A percentile compares a stretch with the other conserved stretches of the same genome.
phyloP scores from a whole-genome alignment of 2,329 filamentous ascomycete species.

The Xylariaceae sp. region DNA sequence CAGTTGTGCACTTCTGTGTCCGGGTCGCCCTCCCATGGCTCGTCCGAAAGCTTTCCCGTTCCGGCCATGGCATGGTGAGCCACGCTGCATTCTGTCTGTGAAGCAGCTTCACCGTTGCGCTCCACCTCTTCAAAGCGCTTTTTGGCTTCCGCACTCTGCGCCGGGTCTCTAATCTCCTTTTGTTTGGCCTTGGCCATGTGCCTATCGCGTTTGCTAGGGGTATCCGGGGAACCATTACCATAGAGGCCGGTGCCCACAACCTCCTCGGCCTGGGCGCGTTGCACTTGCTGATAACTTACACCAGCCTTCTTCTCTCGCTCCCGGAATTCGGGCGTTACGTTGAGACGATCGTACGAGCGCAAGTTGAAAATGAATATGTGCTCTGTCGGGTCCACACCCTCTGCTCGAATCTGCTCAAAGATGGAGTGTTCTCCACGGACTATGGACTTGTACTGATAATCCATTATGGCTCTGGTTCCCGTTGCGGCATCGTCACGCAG shows the following conservation, averaged over 20 bases:
- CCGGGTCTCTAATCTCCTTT: conserved; percentile 32
- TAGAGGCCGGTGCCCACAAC: conserved; percentile 74
- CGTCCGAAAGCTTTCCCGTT: conserved; percentile 56
- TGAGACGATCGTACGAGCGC: conserved; percentile 85
- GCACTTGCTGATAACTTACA: conserved; percentile 78
- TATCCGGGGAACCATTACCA: conserved; percentile 52
- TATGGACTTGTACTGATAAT: conserved; percentile 97
- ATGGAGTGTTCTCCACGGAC: conserved; percentile 89
- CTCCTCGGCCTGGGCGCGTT: conserved; percentile 82
- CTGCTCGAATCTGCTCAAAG: conserved; percentile 66
- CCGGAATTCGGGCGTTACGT: conserved; percentile 68
- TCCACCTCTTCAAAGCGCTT: conserved; percentile 47
- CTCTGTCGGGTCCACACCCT: conserved; percentile 70
- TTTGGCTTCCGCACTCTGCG: conserved; percentile 43
- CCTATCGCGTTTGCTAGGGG: conserved; percentile 41
- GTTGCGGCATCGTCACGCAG: conserved; percentile 75
- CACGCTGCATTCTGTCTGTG: conserved; percentile 46
- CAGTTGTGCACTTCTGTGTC: conserved; percentile 80
- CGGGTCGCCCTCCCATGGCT: conserved; percentile 69
- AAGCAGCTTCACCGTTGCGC: conserved; percentile 31
- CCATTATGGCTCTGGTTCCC: conserved; percentile 92
- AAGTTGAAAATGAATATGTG: conserved; percentile 94
- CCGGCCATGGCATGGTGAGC: conserved; percentile 79
- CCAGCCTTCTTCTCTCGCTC: conserved; percentile 76
- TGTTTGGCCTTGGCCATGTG: conserved; percentile 44